Base-by-base conservation (phyloP, 2,329 filamentous ascomycete species). In the Colletotrichum spinosum region DNA sequence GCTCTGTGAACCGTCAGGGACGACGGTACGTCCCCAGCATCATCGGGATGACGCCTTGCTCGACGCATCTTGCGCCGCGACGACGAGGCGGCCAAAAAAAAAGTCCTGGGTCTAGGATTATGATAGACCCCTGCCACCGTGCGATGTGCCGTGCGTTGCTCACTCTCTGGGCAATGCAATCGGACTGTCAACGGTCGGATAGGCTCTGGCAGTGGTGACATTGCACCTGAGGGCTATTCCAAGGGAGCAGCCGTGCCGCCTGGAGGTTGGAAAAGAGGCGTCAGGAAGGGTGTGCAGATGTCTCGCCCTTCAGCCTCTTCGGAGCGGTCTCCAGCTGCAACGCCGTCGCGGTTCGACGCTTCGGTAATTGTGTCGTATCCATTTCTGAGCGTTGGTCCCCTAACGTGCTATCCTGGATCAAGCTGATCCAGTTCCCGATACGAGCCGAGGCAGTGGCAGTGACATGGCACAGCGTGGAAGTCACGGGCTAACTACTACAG, bases 71-170 rank as follows among this genome's bases (percentile, higher is more conserved):
- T 37, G 56, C 42, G 55, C 55, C 49, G 42, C 39, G 44, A 3
- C 9, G 17, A 35, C 37, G 42, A 60, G 44, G 50, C 49, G 44
- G 44, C 25, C 46, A 63, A 55, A 42, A 45, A 46, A 48, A 46
- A 48, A 60, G 61, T 65, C 56, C 61, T 65, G 56, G 50, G 60
- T 65, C 56, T 60, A 65, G 61, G 56, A 65, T 50, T 60, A 13
- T 25, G 4, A 25, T 5, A 25, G 17, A 60, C 15, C 61, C 61
- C 61, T 60, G 61, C 44, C 61, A 50, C 49, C n/a, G 53, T 46
- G 25, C 41, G 41, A 33, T 15, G 50, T 38, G 52, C 44, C 38
- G 56, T 60, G 41, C 55, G 44, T 54, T 49, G 34, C 57, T 38
- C 25, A 25, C 25, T 25, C 3, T 25, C 25, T 25, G 25, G 4